Evolutionary conservation across 2,329 filamentous ascomycete genomes (phyloP), one percentile per base, ranked within the genome.

Genomic region (Fusarium verticillioides): DNA sequence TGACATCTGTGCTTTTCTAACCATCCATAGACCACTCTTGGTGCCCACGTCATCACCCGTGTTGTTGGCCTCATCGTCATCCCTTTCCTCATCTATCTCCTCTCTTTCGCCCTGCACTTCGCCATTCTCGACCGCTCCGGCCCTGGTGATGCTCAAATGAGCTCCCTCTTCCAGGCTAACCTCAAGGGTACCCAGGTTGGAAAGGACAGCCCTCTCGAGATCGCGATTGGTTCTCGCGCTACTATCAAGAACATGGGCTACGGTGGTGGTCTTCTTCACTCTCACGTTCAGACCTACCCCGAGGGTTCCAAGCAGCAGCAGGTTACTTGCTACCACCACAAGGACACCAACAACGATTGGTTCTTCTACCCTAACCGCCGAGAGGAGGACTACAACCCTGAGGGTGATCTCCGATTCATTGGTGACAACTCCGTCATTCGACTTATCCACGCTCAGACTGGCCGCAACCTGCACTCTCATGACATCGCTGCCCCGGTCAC

Each of bases 231-330:
- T 32, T 99, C 96, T 40, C 91, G 93, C 66, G 93, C 93, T 13
- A 99, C 96, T 1, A 86, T 99, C 75, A 99, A 99, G 88, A 99
- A 99, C 82, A 99, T 98, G 96, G 96, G 96, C 37, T 99, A 99
- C 78, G 96, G 96, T 68, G 96, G 96, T 80, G 96, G 96, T 81
- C 90, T 99, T 40, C 91, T 98, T 50, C 96, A 98, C 84, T 98
- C 95, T 46, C 96, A 98, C 86, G 90, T 98, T 70, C 96, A 98
- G 84, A 98, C 95, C 13, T 98, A 94, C 81, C 96, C 96, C 0
- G 95, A 98, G 80, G 96, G 96, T 37, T 98, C 96, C 42, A 86
- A 85, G 59, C 96, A 99, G 84, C 97, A 99, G 83, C 96, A 99
- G 82, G 92, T 99, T 70, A 99, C 96, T 72, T 99, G 97, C 87